phyloP scores from a whole-genome alignment of 371 early-diverging fungal genomes.

The Syncephalastrum monosporum region DNA sequence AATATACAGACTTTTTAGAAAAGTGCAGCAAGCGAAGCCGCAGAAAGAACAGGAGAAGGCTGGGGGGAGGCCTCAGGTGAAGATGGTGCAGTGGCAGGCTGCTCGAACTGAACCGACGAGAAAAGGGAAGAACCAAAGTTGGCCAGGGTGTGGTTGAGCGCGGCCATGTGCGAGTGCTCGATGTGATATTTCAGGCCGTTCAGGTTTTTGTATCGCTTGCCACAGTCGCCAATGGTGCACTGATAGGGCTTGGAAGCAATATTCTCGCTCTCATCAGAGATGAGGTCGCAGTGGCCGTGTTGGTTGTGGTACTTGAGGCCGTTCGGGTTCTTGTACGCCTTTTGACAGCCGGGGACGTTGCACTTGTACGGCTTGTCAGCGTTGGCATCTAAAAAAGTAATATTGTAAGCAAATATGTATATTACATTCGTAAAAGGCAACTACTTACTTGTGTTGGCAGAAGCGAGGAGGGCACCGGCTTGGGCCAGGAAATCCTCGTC shows the following conservation, averaged over 20 bases:
- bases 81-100: slow-evolving; percentile 4
- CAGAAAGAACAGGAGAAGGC: slow-evolving; percentile 18
- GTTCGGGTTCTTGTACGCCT: slow-evolving; percentile 97
- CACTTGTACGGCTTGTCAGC: slow-evolving; percentile 84
- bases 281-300: slow-evolving; percentile 74
- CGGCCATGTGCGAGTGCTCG: slow-evolving; percentile 78
- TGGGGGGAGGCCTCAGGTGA: slow-evolving; percentile 15
- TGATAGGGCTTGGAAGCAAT: slow-evolving; percentile 73
- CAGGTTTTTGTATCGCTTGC: slow-evolving; percentile 69
- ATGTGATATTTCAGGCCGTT: slow-evolving; percentile 98
- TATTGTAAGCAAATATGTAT: slow-evolving; percentile 4
- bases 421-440: not conserved
- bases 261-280: slow-evolving; percentile 43
- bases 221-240: slow-evolving; percentile 51
- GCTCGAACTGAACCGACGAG: slow-evolving; percentile 12
- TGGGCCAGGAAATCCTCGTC: slow-evolving; percentile 53
- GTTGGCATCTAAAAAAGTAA: slow-evolving; percentile 24
- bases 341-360: slow-evolving; percentile 88
- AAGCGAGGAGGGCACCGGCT: slow-evolving; percentile 47
- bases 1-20: slow-evolving; percentile 15
- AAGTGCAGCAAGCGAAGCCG: slow-evolving; percentile 13
- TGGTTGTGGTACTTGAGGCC: slow-evolving; percentile 96
- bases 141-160: slow-evolving; percentile 47
- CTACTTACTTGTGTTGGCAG: slow-evolving; percentile 32
- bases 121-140: slow-evolving; percentile 42